phyloP scores from a whole-genome alignment of 2,329 filamentous ascomycete species.

The Orbilia ellipsospora region DNA sequence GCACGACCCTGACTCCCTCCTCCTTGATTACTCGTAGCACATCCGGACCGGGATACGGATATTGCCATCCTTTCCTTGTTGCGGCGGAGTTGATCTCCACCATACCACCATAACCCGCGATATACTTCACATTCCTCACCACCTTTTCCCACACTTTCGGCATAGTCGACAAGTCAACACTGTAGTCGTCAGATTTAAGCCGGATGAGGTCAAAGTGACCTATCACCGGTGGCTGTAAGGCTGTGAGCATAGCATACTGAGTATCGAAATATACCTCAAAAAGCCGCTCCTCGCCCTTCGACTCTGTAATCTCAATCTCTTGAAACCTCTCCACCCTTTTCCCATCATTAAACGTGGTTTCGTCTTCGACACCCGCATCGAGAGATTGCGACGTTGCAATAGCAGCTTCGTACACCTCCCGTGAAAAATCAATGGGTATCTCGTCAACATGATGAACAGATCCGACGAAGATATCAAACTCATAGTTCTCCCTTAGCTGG shows the following conservation, averaged over 20 bases:
- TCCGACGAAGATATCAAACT: slow-evolving; percentile 89
- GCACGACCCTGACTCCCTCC: slow-evolving; percentile 78
- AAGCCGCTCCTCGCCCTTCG: slow-evolving; percentile 76
- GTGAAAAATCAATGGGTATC: slow-evolving; percentile 89
- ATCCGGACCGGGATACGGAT: slow-evolving; percentile 85
- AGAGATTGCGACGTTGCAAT: slow-evolving; percentile 63
- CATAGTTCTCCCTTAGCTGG: slow-evolving; percentile 70
- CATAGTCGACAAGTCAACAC: slow-evolving; percentile 18
- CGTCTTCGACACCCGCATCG: slow-evolving; percentile 23
- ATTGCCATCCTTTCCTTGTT: slow-evolving; percentile 85
- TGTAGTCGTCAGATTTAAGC: slow-evolving; percentile 77
- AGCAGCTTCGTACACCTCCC: slow-evolving; percentile 73
- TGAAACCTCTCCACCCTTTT: slow-evolving; percentile 51
- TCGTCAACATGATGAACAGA: slow-evolving; percentile 90
- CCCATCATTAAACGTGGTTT: slow-evolving; percentile 14
- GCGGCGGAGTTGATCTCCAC: slow-evolving; percentile 90
- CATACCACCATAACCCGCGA: slow-evolving; percentile 79
- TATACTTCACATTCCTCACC: slow-evolving; percentile 76
- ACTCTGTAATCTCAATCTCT: slow-evolving; percentile 61
- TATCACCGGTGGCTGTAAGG: slow-evolving; percentile 79
- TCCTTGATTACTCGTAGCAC: slow-evolving; percentile 78
- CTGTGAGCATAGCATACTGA: slow-evolving; percentile 81
- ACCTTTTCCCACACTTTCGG: slow-evolving; percentile 28
- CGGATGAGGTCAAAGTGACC: slow-evolving; percentile 95
- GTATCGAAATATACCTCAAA: slow-evolving; percentile 88